Evolutionary conservation across 2,329 filamentous ascomycete genomes (phyloP), one percentile per base, ranked within the genome.

Genomic region (Biscogniauxia sp.): DNA sequence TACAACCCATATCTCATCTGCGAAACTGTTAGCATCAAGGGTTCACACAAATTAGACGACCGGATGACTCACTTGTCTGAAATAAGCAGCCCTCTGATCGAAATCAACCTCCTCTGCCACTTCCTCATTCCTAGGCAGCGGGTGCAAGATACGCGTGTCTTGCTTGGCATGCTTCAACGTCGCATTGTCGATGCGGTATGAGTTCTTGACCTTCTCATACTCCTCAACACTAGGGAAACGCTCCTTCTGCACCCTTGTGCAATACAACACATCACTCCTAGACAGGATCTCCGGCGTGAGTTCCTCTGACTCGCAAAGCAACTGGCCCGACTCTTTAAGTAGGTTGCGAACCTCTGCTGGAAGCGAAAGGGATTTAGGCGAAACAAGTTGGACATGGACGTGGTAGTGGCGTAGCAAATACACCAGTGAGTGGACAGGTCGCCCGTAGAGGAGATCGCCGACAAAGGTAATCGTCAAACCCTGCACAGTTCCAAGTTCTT

Each of bases 1-100:
- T 97, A 98, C 71, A 99, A 86, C 70, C 95, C 95, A 79, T 98
- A 97, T 79, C 90, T 88, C 94, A 97, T 97, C 93, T 97, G 61
- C 53, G 15, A 60, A 66, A 28, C 52, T 54, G 74, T 88, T 76
- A 86, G 81, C 67, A 66, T 15, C 2, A 55, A 20, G 7, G 37
- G 32, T 45, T 28, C 6, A 19, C 57, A 45, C 49, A 54, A 13
- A 25, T 49, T 51, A 11, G 6, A 49, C 25, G n/a, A 32, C n/a
- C 11, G 20, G 20, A 56, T 20, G 63, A 84, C 91, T 87, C 80
- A 97, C 94, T 90, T 99, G 95, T 90, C 95, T 88, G 80, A 99
- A 99, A 82, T 99, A 99, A 59, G 95, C 94, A 61, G 95, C 95
- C 70, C 95, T 83, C 75, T 96, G 92, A 80, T 99, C 95, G 79